Evolutionary conservation across 2,329 filamentous ascomycete genomes (phyloP), one percentile per base, ranked within the genome.

Genomic region (Fusarium tupiense): DNA sequence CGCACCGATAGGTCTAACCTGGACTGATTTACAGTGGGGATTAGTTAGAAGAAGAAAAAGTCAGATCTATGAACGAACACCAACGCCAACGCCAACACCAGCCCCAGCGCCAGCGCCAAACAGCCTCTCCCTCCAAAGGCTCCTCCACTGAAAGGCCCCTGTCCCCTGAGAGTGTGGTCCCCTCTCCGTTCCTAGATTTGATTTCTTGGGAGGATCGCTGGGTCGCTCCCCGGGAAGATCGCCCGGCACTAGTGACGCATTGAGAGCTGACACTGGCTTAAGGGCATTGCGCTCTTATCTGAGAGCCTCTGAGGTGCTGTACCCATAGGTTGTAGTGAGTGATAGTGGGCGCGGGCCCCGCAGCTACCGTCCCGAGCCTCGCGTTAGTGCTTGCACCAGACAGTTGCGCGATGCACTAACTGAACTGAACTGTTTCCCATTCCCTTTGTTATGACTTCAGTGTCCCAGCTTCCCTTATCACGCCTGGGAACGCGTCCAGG

Each of bases 401-500:
- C 20, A 38, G 57, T 44, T n/a, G 40, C 58, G 44, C 50, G 58
- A 53, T 56, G 33, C 65, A 62, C 54, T 75, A 73, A 71, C 71
- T 38, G 58, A 31, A 14, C 13, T 37, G 35, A 37, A 37, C 35
- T 37, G 33, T 14, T 20, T 47, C 13, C 24, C 44, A 20, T 29
- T 62, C 72, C 72, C 72, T 74, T 74, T 74, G 72, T 75, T 74
- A 67, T 75, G 69, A 56, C 61, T 54, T 61, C 57, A 67, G 38
- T 16, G n/a, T 26, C 49, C 49, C 49, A 16, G 31, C 17, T 58
- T 54, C 72, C 72, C 72, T 75, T 69, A 60, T 56, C 38, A 43
- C 40, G 41, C 14, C 52, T 54, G 35, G 52, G 13, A 56, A 38
- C 72, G 60, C 61, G 64, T 63, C 35, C 46, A 35, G 44, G 63